Evolutionary conservation across 2,329 filamentous ascomycete genomes (phyloP), one percentile per base, ranked within the genome.

Genomic region (Alternaria sp.): DNA sequence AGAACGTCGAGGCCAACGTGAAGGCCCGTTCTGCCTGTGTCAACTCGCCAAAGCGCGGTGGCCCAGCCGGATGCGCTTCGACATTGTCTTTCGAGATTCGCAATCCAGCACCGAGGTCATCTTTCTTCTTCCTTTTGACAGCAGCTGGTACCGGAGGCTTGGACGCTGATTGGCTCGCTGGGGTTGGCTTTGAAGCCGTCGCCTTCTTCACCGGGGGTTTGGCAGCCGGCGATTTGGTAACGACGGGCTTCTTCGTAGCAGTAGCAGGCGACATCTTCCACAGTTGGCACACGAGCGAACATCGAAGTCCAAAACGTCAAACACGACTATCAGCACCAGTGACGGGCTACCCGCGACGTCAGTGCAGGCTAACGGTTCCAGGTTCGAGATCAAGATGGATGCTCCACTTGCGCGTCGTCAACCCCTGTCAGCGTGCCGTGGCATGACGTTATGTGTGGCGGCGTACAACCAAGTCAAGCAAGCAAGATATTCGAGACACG

Each of bases 11-110:
- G 10, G 81, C 82, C 40, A 84, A 78, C 26, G 82, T 83, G 64
- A 85, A 84, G 15, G 83, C 83, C 44, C 83, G 76, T 69, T 85
- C 83, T 25, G 83, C 83, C 70, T 85, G 83, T 17, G 81, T 81
- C 67, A 84, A 74, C 32, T 80, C 76, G 61, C 83, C 83, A 81
- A 84, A 82, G 62, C 78, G 77, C 21, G 82, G 76, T 26, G 80
- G 81, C 5, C 80, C 81, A n/a, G 81, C 78, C 43, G 81, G 81
- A 75, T 83, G 81, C 36, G 70, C 67, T 45, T 81, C 80, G 55
- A 81, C 74, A 63, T 76, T 79, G 49, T 79, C 78, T 62, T 81
- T 81, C 50, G 81, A 81, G 43, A 84, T 72, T 49, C 75, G 80
- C 45, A 84, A 71, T 12, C 83, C 83, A 36, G 82, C 83, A 40